Evolutionary conservation across 306 rosid genomes (phyloP), one percentile per base, ranked within the genome.

Genomic region (Cucumis hystrix): DNA sequence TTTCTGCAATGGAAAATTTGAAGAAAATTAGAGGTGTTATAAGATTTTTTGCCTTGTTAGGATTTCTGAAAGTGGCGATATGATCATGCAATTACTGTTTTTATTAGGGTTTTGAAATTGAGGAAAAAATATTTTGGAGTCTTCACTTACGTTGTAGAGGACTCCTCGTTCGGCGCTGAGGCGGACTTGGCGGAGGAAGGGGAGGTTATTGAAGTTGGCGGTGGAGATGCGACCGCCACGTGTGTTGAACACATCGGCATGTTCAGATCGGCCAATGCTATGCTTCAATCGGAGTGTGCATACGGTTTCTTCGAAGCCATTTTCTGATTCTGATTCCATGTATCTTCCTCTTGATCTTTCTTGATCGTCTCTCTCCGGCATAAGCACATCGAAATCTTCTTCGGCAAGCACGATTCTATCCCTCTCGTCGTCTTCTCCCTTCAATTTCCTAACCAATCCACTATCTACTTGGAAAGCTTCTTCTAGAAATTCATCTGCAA

Each of bases 91-190:
- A 2, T 30, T 30, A 3, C 33, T 30, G 33, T 30, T 30, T 10
- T 61, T 61, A 40, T 13, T 28, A 61, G 40, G 66, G 66, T 6
- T 61, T 61, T 61, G 10, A 61, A 25, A 61, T 61, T 28, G 67
- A 10, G 10, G 9, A 23, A 23, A 23, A 56, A 63, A 5, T 10
- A 11, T 43, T 35, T 20, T 0, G 4, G 33, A 30, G 33, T 30
- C 3, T 30, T 30, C 33, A 20, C 79, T 74, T 75, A 83, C 85
- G 60, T 23, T 49, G 66, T 83, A 79, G 63, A 83, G 85, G 54
- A 83, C 83, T 59, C 85, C 85, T 68, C 78, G 67, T 66, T 79
- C 85, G 43, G 79, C 85, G 30, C 78, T 80, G 57, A 83, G 85
- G 33, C 58, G 80, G 69, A 83, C 40, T 71, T 52, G 75, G 41